Percentiles rank a stretch among this genome's conserved stretches.
phyloP scores from a whole-genome alignment of 164 flowering plant genomes.

The Piper betle region DNA sequence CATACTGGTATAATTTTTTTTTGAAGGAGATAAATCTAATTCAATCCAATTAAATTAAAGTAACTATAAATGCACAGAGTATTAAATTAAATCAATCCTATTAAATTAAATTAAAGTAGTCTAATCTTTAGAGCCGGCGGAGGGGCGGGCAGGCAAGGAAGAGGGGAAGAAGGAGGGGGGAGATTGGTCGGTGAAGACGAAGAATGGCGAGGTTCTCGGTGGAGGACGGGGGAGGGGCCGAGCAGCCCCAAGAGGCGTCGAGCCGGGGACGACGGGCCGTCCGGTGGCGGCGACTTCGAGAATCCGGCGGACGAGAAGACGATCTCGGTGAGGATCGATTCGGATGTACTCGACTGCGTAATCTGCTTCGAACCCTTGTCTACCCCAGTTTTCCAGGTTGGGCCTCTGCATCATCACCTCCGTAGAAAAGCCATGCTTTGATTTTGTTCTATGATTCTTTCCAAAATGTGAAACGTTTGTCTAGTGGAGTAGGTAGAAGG shows the following conservation, averaged over 20 bases:
- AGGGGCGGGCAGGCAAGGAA: no score
- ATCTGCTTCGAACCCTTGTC: constrained; percentile 48
- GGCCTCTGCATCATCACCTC: neutral
- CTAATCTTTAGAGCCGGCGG: no score
- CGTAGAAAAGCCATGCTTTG: no score
- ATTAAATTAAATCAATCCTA: no score
- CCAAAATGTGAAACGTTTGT: neutral
- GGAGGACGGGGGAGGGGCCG: constrained; percentile 7
- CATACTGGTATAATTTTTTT: no score
- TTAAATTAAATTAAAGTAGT: no score
- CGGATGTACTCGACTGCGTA: constrained; percentile 61
- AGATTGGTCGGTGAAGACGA: neutral
- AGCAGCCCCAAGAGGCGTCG: constrained; percentile 9
- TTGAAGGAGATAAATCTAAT: no score
- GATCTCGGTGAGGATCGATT: constrained; percentile 33
- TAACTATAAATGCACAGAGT: no score
- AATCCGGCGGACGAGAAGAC: constrained; percentile 3
- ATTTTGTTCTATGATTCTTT: neutral
- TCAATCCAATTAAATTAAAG: no score
- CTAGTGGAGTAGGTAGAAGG: neutral
- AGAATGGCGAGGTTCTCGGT: constrained; percentile 34
- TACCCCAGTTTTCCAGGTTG: constrained; percentile 60
- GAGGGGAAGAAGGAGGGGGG: neutral
- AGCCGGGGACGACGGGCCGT: constrained; percentile 1
- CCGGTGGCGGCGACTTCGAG: neutral